phyloP scores from a whole-genome alignment of 2,329 filamentous ascomycete species.

The Fusarium sp. region DNA sequence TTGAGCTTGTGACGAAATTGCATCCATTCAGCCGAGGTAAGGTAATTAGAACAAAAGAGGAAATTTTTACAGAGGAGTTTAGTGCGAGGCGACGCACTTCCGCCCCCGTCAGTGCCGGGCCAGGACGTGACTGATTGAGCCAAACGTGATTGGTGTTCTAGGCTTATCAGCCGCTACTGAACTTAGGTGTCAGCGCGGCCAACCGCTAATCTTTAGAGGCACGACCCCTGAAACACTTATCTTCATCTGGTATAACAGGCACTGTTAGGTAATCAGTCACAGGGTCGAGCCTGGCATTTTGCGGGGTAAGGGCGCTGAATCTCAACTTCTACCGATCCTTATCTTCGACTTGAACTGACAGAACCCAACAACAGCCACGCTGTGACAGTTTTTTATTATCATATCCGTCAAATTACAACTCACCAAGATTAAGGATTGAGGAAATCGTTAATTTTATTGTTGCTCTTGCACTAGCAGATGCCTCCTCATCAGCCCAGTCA shows the following conservation, averaged over 20 bases:
- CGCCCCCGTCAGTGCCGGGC: neutral
- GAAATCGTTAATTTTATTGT: fast-evolving
- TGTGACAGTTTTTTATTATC: too few species aligned
- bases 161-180: neutral
- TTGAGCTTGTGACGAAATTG: neutral
- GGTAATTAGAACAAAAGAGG: neutral
- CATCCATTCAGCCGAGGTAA: neutral
- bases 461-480: neutral
- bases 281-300: neutral
- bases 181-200: neutral
- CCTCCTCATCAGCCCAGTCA: neutral
- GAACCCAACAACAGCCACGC: neutral
- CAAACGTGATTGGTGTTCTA: neutral
- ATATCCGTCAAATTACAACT: neutral
- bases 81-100: neutral
- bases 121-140: neutral
- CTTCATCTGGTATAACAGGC: neutral
- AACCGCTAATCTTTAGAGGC: neutral
- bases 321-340: neutral
- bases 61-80: neutral
- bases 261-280: neutral
- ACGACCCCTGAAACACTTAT: neutral
- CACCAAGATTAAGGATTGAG: fast-evolving
- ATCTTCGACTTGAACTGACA: neutral
- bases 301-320: neutral